Base-by-base conservation (phyloP, 495 filamentous ascomycete genomes). In the Ascodesmis nigricans region DNA sequence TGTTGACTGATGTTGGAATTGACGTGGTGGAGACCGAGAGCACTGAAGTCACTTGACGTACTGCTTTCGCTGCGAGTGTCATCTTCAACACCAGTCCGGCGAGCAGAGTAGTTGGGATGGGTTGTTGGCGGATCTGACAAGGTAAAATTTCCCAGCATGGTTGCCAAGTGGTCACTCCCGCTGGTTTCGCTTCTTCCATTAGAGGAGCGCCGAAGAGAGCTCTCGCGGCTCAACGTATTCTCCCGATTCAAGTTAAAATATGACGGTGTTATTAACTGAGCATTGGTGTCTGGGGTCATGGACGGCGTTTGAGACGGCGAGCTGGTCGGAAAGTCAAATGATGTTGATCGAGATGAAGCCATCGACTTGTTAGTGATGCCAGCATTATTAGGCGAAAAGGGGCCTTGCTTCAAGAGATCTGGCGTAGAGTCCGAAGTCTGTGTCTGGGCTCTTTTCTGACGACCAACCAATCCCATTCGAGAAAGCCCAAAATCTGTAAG, bases 401-500 rank as follows among this genome's bases (percentile, higher is more conserved):
- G 78, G 0, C 83, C 81, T 44, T 87, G 75, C 52, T 87, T 92
- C 23, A 95, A 67, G 19, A 93, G 58, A 56, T 97, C 87, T 5
- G 83, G 84, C 0, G 72, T 78, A 29, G 75, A 68, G 35, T 93
- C 82, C 24, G 72, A 70, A 23, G 69, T 50, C 39, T 64, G 69
- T 44, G 69, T 78, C 33, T 91, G 62, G 8, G 80, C 77, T 44
- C 90, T 70, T 57, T 95, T 95, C 52, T 95, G 87, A 39, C 87
- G 78, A 31, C 87, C 87, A 36, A 97, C 74, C 25, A 97, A 61
- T 46, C 90, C 87, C 90, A 97, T 97, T 19, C 87, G 73, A 11
- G 87, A 97, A 18, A 97, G 60, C 28, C 87, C 87, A 58, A 97
- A 97, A 57, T 97, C 87, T 3, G 87, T 97, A 46, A 97, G 58